These are phyloP conservation scores for Oemleria cerasiformis DNA, from an alignment of 306 rosid genomes.

Conservation along the genomic window DNA sequence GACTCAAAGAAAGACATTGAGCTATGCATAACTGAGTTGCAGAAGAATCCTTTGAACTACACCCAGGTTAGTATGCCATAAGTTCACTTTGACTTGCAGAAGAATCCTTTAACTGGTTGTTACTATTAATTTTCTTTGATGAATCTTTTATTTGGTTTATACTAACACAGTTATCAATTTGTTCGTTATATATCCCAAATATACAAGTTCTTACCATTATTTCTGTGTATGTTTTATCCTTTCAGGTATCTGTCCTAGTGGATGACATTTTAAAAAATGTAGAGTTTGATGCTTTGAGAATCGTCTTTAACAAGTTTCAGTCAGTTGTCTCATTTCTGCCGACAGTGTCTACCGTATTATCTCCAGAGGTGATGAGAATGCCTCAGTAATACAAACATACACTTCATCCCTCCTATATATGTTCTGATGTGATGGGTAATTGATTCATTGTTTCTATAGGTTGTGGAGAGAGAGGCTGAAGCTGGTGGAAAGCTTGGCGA, in stretches of 20 bases:
- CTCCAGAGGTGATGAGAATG: slow-evolving; percentile 73
- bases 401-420: background rate
- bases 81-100: background rate
- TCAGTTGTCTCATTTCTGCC: slow-evolving; percentile 81
- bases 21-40: slow-evolving; percentile 69
- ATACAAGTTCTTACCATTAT: slow-evolving; percentile 3
- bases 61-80: slow-evolving; percentile 58
- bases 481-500: slow-evolving; percentile 85
- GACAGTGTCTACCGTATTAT: slow-evolving; percentile 67
- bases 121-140: background rate
- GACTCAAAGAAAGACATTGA: slow-evolving; percentile 76
- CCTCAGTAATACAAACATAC: background rate
- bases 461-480: slow-evolving; percentile 84
- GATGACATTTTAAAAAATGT: slow-evolving; percentile 93
- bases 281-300: slow-evolving; percentile 80
- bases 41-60: slow-evolving; percentile 84
- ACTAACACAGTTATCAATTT: background rate
- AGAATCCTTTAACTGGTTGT: background rate
- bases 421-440: slow-evolving; percentile 13
- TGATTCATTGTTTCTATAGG: slow-evolving; percentile 35
- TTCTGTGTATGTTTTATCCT: slow-evolving; percentile 13
- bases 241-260: slow-evolving; percentile 89
- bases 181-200: background rate
- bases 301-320: slow-evolving; percentile 80
- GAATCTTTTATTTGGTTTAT: background rate